Conservation (phyloP, 371 early-diverging fungal genomes). For the Lichtheimia hyalospora region DNA sequence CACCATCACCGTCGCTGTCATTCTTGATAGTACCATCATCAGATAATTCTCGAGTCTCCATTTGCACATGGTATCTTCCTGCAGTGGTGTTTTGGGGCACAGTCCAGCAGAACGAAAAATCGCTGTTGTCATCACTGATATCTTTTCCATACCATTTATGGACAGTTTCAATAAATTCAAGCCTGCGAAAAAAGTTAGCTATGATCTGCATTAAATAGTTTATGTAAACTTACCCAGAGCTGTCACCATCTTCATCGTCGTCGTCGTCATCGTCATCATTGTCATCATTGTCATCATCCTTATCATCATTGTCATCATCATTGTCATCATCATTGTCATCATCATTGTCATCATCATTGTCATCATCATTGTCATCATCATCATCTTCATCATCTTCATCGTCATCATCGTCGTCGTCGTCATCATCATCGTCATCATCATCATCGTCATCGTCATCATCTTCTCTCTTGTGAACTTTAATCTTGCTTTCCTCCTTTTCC, state of each 20-base stretch:
- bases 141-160: constrained; percentile 11
- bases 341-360: not conserved
- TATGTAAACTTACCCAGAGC: not conserved
- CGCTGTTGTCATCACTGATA: constrained; percentile 15
- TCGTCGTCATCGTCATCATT: not conserved
- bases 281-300: not conserved
- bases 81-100: constrained; percentile 4
- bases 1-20: constrained; percentile 1
- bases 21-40: not conserved
- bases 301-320: not conserved
- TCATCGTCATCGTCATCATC: constrained; percentile 4
- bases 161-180: constrained; percentile 7
- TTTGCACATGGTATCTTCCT: constrained; percentile 21
- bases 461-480: not conserved
- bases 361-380: constrained; percentile 3
- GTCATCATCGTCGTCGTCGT: not conserved
- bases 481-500: not conserved
- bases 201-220: no score
- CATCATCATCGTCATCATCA: not conserved
- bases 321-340: constrained; percentile 1
- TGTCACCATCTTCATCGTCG: not conserved
- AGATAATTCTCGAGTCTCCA: constrained; percentile 4
- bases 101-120: constrained; percentile 16
- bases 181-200: not conserved
- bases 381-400: constrained; percentile 1